Conservation (phyloP, 2,329 filamentous ascomycete genomes). For the Diaporthe longicolla region DNA sequence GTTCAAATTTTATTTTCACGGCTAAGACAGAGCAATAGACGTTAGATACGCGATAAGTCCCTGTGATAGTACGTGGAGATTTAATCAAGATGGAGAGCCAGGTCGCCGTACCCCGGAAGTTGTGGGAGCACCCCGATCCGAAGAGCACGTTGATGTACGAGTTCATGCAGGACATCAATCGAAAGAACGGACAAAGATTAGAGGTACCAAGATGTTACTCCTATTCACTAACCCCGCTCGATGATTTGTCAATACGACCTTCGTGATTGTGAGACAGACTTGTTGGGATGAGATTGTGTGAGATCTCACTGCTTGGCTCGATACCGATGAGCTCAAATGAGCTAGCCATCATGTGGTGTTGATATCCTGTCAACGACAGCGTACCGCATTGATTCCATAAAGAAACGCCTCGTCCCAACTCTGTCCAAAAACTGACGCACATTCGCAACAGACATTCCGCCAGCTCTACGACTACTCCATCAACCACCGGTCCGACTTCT, state of each 20-base stretch:
- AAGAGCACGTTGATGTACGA: constrained; percentile 74
- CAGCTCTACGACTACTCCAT: constrained; percentile 81
- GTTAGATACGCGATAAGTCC: not conserved
- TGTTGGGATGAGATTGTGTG: not conserved
- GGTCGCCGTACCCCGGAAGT: constrained; percentile 66
- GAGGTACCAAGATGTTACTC: constrained; percentile 58
- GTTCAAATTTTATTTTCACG: not conserved
- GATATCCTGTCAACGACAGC: not conserved
- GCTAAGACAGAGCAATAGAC: not conserved
- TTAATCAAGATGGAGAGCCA: constrained; percentile 33
- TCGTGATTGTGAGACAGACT: not conserved
- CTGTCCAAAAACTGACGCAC: not conserved
- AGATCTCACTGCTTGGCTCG: constrained; percentile 15
- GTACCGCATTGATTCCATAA: too few species aligned
- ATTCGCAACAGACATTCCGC: constrained; percentile 69
- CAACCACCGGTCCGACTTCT: constrained; percentile 74
- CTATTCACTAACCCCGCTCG: not conserved
- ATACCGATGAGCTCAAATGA: constrained; percentile 3
- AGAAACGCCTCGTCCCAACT: not conserved
- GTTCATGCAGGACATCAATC: constrained; percentile 77
- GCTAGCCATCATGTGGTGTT: not conserved
- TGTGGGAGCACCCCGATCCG: constrained; percentile 77
- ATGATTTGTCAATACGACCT: not conserved
- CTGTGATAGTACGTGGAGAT: not conserved
- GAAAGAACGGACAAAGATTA: constrained; percentile 67